phyloP scores from a whole-genome alignment of 2,329 filamentous ascomycete genomes.

The Claviceps purpurea region DNA sequence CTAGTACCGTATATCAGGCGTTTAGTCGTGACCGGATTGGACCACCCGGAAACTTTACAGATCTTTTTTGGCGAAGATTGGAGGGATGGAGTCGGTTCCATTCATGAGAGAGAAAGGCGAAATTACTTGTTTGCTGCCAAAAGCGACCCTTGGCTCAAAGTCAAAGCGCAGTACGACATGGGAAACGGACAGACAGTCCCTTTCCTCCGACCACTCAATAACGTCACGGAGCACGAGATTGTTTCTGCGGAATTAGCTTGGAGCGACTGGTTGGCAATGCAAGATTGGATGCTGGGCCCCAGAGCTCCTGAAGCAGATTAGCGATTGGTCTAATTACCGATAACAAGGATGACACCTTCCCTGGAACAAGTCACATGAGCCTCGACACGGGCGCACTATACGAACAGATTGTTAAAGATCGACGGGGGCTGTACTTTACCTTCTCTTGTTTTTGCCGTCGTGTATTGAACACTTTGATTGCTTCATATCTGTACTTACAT shows the following conservation, averaged over 20 bases:
- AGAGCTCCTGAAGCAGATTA: conserved; percentile 41
- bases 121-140: conserved; percentile 96
- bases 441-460: not conserved
- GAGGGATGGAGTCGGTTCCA: conserved; percentile 60
- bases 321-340: not conserved
- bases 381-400: not conserved
- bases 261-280: conserved; percentile 94
- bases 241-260: conserved; percentile 69
- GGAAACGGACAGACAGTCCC: conserved; percentile 70
- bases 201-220: conserved; percentile 72
- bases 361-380: too few species aligned
- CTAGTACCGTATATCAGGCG: conserved; percentile 83
- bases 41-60: conserved; percentile 73
- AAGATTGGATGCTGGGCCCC: conserved; percentile 96
- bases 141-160: conserved; percentile 75
- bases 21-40: conserved; percentile 82
- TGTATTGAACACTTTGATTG: not conserved
- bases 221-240: conserved; percentile 66
- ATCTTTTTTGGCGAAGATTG: conserved; percentile 97
- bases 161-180: conserved; percentile 88
- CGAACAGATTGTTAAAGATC: not conserved
- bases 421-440: not conserved
- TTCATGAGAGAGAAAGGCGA: conserved; percentile 79
- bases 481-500: not conserved
- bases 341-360: too few species aligned